Percentiles rank a stretch among this genome's conserved stretches.
These are phyloP conservation scores for Xylaria sp. DNA, from an alignment of 2,329 filamentous ascomycete genomes.

Conservation along the genomic window DNA sequence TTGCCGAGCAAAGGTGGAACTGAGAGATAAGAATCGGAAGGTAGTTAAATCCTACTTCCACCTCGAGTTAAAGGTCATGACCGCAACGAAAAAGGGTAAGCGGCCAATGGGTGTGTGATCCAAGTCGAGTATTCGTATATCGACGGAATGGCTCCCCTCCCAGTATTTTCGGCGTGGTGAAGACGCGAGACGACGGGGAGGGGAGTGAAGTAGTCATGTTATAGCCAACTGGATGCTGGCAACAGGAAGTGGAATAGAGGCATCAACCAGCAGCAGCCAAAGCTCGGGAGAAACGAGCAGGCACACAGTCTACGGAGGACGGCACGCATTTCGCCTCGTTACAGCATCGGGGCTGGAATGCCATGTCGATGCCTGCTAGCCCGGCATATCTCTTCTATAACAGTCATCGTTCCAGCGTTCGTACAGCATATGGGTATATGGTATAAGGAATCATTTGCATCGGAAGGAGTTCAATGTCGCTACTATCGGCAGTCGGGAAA, in stretches of 20 bases:
- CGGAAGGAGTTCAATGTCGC: slow-evolving; percentile 29
- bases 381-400: not conserved
- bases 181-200: slow-evolving; percentile 35
- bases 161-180: slow-evolving; percentile 38
- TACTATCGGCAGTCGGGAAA: slow-evolving; percentile 18
- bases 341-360: not conserved
- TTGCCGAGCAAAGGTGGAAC: slow-evolving; percentile 68
- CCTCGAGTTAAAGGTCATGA: slow-evolving; percentile 71
- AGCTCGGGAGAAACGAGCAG: not conserved
- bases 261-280: not conserved
- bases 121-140: not conserved
- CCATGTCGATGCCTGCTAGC: not conserved
- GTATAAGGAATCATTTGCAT: slow-evolving; percentile 29
- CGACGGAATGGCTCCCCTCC: not conserved
- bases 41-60: slow-evolving; percentile 63
- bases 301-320: not conserved
- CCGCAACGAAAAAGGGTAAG: slow-evolving; percentile 63
- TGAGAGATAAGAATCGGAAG: slow-evolving; percentile 54
- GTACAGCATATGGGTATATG: slow-evolving; percentile 23
- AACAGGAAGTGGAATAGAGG: not conserved
- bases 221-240: not conserved
- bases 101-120: slow-evolving; percentile 44
- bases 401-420: slow-evolving; percentile 16
- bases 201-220: not conserved
- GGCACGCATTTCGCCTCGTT: not conserved